phyloP scores from a whole-genome alignment of 2,329 filamentous ascomycete species.

The Lachnellula cervina region DNA sequence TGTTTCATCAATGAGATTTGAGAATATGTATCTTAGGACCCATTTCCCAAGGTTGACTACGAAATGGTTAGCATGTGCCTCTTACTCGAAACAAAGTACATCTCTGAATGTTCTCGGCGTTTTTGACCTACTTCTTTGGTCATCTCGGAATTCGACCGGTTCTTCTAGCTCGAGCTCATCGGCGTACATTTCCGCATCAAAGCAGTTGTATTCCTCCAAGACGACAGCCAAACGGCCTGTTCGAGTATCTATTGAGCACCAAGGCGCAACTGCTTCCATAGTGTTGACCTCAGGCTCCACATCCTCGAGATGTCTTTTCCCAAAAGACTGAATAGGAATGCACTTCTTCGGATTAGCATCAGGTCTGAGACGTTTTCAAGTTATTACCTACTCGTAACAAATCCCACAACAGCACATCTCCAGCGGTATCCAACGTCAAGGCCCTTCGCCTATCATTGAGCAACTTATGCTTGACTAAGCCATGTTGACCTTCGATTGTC shows the following conservation, averaged over 20 bases:
- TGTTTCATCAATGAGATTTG: slow-evolving; percentile 83
- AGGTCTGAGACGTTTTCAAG: slow-evolving; percentile 16
- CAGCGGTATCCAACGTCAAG: slow-evolving; percentile 87
- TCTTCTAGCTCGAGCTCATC: slow-evolving; percentile 77
- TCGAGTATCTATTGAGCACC: slow-evolving; percentile 92
- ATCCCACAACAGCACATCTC: slow-evolving; percentile 94
- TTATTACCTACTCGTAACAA: slow-evolving; percentile 62
- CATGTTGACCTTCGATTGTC: slow-evolving; percentile 91
- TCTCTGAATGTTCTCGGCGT: neutral
- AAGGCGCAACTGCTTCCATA: slow-evolving; percentile 82
- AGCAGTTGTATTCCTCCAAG: slow-evolving; percentile 90
- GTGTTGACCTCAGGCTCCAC: slow-evolving; percentile 85
- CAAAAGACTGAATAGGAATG: slow-evolving; percentile 82
- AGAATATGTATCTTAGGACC: slow-evolving; percentile 89
- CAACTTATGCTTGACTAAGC: slow-evolving; percentile 86
- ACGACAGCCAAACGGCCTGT: slow-evolving; percentile 89
- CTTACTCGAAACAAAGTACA: slow-evolving; percentile 6
- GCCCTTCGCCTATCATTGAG: slow-evolving; percentile 87
- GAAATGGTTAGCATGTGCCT: slow-evolving; percentile 21
- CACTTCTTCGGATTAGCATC: slow-evolving; percentile 51
- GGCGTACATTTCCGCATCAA: slow-evolving; percentile 95
- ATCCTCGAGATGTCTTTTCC: slow-evolving; percentile 89
- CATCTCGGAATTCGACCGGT: slow-evolving; percentile 77
- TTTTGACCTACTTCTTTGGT: slow-evolving; percentile 73
- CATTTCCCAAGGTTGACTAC: slow-evolving; percentile 93